Evolutionary conservation across 2,329 filamentous ascomycete genomes (phyloP), one percentile per base, ranked within the genome.

Genomic region (Xylariaceae sp.): DNA sequence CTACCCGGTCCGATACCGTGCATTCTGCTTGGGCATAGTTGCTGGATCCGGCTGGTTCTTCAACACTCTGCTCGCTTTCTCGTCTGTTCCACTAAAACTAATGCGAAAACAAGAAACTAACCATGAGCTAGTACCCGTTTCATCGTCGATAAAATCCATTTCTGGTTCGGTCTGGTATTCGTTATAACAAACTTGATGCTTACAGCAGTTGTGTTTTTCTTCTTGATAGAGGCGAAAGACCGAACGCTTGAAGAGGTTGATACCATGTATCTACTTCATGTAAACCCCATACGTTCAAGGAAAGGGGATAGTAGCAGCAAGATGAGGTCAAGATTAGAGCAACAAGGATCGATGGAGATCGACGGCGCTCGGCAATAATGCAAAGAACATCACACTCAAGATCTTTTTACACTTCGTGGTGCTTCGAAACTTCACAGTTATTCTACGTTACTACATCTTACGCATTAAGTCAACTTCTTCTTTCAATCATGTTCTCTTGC

Each of bases 171-270:
- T 23, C 80, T 87, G 47, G 78, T 88, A 32, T 88, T 88, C 61
- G 84, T 82, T 0, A 81, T 75, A 4, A 86, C 82, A 63, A 82
- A 82, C 59, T 76, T 79, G 46, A 73, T 74, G 8, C 80, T 82
- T 17, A 74, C 82, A 4, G 56, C 79, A 16, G 73, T 88, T 40
- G 83, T 88, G 47, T 89, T 83, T 72, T 85, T 88, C 72, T 87
- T 87, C 66, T 74, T 89, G 52, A 83, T 83, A 58, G 85, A 89
- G 68, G 83, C 77, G 50, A 83, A 85, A 65, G 83, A 83, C 57
- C 77, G 84, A 23, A 81, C 78, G 2, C 74, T 90, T 16, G 86
- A 89, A 67, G 85, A 89, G 65, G 83, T 89, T 45, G 86, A 89
- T 64, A 82, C 78, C 47, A 88, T 88, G 85, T 91, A 91, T 61